Evolutionary conservation across 2,329 filamentous ascomycete genomes (phyloP).

Genomic region (Sporothrix pallida): DNA sequence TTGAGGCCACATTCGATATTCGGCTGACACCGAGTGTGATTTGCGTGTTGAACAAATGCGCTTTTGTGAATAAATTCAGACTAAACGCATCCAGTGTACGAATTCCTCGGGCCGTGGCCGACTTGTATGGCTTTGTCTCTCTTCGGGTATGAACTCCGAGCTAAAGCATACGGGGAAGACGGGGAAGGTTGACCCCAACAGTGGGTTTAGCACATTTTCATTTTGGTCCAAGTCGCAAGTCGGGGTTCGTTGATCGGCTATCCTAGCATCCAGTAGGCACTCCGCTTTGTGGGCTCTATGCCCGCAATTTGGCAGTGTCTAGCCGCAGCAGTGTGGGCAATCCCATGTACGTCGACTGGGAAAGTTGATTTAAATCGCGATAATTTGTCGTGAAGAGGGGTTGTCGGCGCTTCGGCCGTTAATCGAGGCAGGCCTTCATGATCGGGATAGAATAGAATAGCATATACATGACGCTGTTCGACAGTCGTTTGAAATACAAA

Average conservation of each 20-base stretch:
- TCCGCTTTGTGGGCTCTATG: not conserved
- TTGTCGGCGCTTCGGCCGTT: not conserved
- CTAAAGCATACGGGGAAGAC: not conserved
- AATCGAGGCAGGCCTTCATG: too few species aligned
- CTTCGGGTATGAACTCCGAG: constrained; percentile 10
- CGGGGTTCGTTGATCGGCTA: not conserved
- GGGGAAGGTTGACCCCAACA: not conserved
- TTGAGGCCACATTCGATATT: not conserved
- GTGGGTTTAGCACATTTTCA: not conserved
- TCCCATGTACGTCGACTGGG: not conserved
- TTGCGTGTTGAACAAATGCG: too few species aligned
- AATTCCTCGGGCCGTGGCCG: not conserved
- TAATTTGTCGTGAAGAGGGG: not conserved
- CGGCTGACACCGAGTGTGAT: not conserved
- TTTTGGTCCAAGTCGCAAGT: not conserved
- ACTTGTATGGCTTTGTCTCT: not conserved
- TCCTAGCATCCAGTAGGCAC: not conserved
- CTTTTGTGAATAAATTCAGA: not conserved
- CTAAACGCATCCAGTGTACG: not conserved
- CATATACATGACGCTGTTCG: too few species aligned
- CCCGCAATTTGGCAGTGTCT: not conserved
- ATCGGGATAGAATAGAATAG: too few species aligned
- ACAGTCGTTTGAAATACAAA: not conserved
- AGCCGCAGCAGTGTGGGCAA: not conserved
- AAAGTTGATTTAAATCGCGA: constrained; percentile 4